phyloP scores from a whole-genome alignment of 106 monocot genomes.

The Iris macrosiphon region DNA sequence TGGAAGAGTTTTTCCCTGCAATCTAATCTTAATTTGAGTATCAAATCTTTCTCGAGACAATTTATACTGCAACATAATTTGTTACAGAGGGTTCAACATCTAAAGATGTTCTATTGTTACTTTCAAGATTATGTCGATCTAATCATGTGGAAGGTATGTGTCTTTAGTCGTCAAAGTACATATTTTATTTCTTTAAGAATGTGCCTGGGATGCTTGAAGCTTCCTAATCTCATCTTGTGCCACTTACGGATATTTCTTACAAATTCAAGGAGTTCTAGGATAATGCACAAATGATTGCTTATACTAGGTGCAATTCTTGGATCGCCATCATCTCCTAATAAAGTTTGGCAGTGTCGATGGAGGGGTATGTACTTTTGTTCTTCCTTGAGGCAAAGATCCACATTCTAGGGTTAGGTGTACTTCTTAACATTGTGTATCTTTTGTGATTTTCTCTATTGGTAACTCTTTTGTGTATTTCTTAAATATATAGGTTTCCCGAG shows the following conservation, averaged over 20 bases:
- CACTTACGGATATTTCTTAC: too few relatives aligned
- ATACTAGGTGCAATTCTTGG: slow-evolving; percentile 89
- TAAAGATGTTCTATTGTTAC: slow-evolving; percentile 94
- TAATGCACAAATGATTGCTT: background rate
- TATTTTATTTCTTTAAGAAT: too few relatives aligned
- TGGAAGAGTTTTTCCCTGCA: background rate
- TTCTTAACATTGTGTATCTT: background rate
- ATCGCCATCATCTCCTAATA: slow-evolving; percentile 93
- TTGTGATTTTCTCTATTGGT: background rate
- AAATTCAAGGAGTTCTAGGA: too few relatives aligned
- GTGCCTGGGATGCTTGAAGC: too few relatives aligned
- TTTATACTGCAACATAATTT: slow-evolving; percentile 11
- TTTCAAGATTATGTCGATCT: slow-evolving; percentile 96
- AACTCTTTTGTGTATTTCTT: background rate
- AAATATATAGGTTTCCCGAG: slow-evolving; percentile 79
- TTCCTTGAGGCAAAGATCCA: background rate
- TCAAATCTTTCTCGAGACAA: slow-evolving; percentile 10
- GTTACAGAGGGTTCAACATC: slow-evolving; percentile 79
- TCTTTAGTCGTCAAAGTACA: background rate
- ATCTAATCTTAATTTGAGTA: background rate
- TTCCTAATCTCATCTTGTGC: too few relatives aligned
- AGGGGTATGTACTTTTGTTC: slow-evolving; percentile 41
- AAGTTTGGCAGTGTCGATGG: slow-evolving; percentile 99
- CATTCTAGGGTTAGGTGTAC: background rate
- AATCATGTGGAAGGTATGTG: slow-evolving; percentile 87